These are phyloP conservation scores for Jaltomata sinuosa DNA, from an alignment of 257 asterid genomes.

Conservation along the genomic window DNA sequence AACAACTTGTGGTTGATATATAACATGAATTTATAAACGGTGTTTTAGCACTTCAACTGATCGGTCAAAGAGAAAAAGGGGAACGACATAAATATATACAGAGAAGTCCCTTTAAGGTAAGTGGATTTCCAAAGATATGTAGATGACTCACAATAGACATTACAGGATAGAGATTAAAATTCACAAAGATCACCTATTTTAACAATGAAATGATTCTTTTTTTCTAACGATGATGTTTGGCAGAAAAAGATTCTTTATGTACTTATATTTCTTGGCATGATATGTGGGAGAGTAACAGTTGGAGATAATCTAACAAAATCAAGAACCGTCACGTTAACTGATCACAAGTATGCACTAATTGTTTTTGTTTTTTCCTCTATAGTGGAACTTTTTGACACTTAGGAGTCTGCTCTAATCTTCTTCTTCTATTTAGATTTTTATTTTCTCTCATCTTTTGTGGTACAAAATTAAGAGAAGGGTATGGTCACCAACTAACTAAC, in stretches of 20 bases:
- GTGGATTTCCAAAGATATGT: background rate
- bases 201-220: background rate
- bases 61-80: background rate
- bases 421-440: background rate
- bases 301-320: background rate
- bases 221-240: background rate
- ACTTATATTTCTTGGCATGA: background rate
- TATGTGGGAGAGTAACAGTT: background rate
- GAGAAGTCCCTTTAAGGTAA: background rate
- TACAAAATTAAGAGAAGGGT: background rate
- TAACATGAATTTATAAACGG: background rate
- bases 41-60: background rate
- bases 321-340: background rate
- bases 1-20: background rate
- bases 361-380: background rate
- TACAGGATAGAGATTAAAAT: background rate
- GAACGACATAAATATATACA: background rate
- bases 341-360: background rate
- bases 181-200: background rate
- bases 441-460: background rate
- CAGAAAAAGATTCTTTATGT: background rate
- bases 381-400: background rate
- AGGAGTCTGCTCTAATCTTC: background rate
- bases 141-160: background rate
- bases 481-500: slow-evolving; percentile 1